Conservation (phyloP, 306 rosid species). For the Chamaecrista fasciculata region DNA sequence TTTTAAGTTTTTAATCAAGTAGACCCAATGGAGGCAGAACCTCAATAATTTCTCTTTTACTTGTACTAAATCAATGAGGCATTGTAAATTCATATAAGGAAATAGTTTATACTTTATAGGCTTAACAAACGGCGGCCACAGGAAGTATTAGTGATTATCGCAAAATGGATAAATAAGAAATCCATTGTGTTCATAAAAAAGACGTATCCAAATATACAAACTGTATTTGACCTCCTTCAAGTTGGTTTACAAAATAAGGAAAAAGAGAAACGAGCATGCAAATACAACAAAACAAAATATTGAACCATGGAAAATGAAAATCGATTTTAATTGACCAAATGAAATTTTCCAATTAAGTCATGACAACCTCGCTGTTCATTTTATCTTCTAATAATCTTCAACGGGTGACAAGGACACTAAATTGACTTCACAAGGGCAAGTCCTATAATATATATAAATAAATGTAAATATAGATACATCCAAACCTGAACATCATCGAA, state of each 20-base stretch:
- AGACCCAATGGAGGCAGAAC: too few relatives aligned
- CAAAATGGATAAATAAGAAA: too few relatives aligned
- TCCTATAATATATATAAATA: neutral
- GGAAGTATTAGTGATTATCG: too few relatives aligned
- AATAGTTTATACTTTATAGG: neutral
- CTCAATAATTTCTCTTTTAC: neutral
- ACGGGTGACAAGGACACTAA: conserved; percentile 10
- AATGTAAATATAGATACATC: conserved; percentile 31
- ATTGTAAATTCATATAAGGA: neutral
- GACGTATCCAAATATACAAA: neutral
- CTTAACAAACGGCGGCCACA: neutral
- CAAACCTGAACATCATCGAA: conserved; percentile 32
- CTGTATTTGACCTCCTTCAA: neutral
- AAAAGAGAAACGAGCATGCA: neutral
- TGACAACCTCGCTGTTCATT: conserved; percentile 23
- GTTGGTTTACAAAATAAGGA: neutral
- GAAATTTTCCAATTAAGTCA: conserved; percentile 21
- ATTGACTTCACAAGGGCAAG: conserved; percentile 35
- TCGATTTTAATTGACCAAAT: conserved; percentile 1
- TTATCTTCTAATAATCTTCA: conserved; percentile 21
- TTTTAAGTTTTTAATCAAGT: too few relatives aligned
- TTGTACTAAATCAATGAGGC: neutral
- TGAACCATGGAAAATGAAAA: neutral
- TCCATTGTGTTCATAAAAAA: neutral
- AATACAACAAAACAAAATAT: neutral